Percentiles rank a stretch among this genome's conserved stretches.
Conservation (phyloP, 1,284 basidiomycete species). For the Leucoagaricus sp. region DNA sequence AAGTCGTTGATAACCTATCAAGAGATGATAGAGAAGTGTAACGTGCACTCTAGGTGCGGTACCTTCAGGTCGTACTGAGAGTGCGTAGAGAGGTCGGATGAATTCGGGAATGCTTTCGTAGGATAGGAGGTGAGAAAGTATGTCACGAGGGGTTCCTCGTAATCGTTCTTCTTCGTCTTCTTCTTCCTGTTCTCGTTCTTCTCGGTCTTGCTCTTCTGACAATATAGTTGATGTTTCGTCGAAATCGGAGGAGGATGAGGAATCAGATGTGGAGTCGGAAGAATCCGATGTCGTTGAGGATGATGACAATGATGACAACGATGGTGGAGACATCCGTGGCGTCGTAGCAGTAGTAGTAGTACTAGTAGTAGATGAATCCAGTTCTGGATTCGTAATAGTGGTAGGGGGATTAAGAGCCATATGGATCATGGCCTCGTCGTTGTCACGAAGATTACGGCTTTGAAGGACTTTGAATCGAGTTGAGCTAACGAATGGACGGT, state of each 20-base stretch:
- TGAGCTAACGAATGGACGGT: neutral
- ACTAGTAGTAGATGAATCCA: too few relatives aligned
- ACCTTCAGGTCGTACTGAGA: neutral
- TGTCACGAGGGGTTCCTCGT: too few relatives aligned
- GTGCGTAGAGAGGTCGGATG: conserved; percentile 1
- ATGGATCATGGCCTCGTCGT: neutral
- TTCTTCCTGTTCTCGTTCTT: too few relatives aligned
- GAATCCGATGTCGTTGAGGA: neutral
- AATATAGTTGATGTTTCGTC: too few relatives aligned
- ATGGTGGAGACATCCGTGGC: neutral
- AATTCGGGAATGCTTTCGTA: conserved; percentile 2
- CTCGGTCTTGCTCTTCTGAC: too few relatives aligned
- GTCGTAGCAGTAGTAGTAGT: too few relatives aligned
- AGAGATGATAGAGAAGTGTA: conserved; percentile 2
- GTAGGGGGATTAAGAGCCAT: neutral
- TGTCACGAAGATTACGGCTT: neutral
- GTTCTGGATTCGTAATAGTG: neutral
- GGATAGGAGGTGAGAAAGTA: neutral
- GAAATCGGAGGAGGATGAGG: neutral
- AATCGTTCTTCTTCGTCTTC: too few relatives aligned
- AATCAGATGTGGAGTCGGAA: neutral
- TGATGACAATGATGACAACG: neutral
- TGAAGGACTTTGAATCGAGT: conserved; percentile 1
- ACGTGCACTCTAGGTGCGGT: neutral
- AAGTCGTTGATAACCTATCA: conserved; percentile 9